Conservation (phyloP, 1,284 basidiomycete genomes). For the Moesziomyces parantarcticus region DNA sequence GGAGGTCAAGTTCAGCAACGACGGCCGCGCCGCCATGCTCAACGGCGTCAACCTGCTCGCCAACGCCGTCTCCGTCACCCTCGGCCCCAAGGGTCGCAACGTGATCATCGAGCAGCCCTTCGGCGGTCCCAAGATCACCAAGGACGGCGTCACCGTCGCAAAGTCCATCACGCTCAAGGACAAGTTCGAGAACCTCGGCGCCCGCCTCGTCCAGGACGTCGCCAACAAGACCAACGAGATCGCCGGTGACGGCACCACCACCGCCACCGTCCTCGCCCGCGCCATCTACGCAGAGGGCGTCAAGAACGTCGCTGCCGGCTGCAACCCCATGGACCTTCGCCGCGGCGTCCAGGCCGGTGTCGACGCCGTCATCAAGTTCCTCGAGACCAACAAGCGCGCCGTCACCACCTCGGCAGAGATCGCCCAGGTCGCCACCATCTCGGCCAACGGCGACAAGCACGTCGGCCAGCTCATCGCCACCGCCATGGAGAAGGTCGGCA, state of each 20-base stretch:
- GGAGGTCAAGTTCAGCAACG: slow-evolving; percentile 97
- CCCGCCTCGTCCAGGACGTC: slow-evolving; percentile 95
- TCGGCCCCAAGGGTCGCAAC: slow-evolving; percentile 98
- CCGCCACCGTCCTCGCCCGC: slow-evolving; percentile 93
- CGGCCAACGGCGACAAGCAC: slow-evolving; percentile 94
- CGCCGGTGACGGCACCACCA: slow-evolving; percentile 97
- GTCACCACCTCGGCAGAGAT: slow-evolving; percentile 98
- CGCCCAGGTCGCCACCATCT: slow-evolving; percentile 97
- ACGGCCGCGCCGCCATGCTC: slow-evolving; percentile 91
- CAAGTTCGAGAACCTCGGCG: slow-evolving; percentile 99
- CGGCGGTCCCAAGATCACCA: slow-evolving; percentile 97
- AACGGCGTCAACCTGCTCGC: slow-evolving; percentile 96
- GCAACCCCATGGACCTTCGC: slow-evolving; percentile 99
- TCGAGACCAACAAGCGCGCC: slow-evolving; percentile 87
- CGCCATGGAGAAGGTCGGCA: slow-evolving; percentile 99
- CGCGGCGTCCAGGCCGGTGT: slow-evolving; percentile 95
- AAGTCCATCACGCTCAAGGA: slow-evolving; percentile 94
- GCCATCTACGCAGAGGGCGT: slow-evolving; percentile 99
- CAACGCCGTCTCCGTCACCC: slow-evolving; percentile 79
- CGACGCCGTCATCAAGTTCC: slow-evolving; percentile 91
- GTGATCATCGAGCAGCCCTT: slow-evolving; percentile 99
- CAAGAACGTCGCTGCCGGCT: slow-evolving; percentile 98
- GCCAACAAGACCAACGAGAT: slow-evolving; percentile 96
- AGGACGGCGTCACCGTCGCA: slow-evolving; percentile 98
- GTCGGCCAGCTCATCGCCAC: slow-evolving; percentile 97